phyloP scores from a whole-genome alignment of 306 rosid species.

The Amphicarpaea edgeworthii region DNA sequence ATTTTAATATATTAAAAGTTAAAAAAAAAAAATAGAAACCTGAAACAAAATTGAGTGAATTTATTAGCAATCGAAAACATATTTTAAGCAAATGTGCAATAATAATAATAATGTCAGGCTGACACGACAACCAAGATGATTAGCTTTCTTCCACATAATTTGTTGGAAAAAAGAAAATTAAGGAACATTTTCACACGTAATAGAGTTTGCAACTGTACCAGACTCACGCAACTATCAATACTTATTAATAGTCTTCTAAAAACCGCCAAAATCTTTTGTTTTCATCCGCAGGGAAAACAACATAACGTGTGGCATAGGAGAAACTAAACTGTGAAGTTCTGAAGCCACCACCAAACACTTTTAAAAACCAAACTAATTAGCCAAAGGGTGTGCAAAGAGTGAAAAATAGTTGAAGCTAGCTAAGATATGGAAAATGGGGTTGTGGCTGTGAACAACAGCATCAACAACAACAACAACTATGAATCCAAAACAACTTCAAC shows the following conservation, averaged over 20 bases:
- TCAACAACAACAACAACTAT: conserved; percentile 11
- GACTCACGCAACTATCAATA: neutral
- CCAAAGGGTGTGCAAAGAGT: neutral
- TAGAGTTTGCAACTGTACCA: neutral
- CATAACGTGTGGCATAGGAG: conserved; percentile 53
- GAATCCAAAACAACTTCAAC: conserved; percentile 60
- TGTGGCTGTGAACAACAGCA: conserved; percentile 29
- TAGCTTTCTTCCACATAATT: conserved; percentile 4
- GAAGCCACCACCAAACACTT: too few relatives aligned
- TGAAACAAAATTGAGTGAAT: too few relatives aligned
- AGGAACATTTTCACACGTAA: neutral
- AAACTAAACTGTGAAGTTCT: conserved; percentile 20
- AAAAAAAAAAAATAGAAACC: too few relatives aligned
- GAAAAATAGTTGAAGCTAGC: neutral
- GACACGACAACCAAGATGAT: neutral
- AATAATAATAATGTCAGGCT: conserved; percentile 19
- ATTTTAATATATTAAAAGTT: too few relatives aligned
- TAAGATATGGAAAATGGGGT: conserved; percentile 58
- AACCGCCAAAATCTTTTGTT: conserved; percentile 35
- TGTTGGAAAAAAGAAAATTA: neutral
- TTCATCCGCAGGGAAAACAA: conserved; percentile 17
- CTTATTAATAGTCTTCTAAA: too few relatives aligned
- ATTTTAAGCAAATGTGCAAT: neutral
- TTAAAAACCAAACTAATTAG: neutral
- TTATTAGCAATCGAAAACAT: too few relatives aligned